Evolutionary conservation across 2,329 filamentous ascomycete genomes (phyloP), one percentile per base, ranked within the genome.

Genomic region (Beauveria brongniartii): DNA sequence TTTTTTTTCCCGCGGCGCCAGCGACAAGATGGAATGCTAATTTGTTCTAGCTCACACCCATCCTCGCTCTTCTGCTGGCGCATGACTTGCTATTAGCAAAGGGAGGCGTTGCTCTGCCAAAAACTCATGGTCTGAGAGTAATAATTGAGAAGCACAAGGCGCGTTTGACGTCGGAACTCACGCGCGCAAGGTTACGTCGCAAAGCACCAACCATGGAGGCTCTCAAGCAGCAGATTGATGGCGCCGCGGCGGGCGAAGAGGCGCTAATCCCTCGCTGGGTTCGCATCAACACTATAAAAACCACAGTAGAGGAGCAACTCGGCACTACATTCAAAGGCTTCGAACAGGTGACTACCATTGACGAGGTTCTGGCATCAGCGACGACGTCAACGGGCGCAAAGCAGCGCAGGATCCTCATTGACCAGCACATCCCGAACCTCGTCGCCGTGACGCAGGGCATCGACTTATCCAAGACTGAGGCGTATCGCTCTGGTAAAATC

Each of bases 71-170:
- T 12, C 82, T 97, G 18, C 82, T 99, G 6, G 84, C 87, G 1
- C 92, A 99, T 75, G 94, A 99, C 68, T 82, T 94, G 50, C 79
- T 97, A 3, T 79, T 97, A 18, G 80, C 90, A 5, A 95, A 92
- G 72, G 81, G 82, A 44, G 92, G 93, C 64, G 88, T 99, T 66
- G 88, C 91, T 1, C 85, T 96, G 1, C 90, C 92, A 0, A 80
- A 86, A 22, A 85, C 81, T 20, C 93, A 97, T 74, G 89, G 90
- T 0, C 79, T 97, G 14, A 84, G 90, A 59, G 80, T 85, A 14
- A 81, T 90, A 0, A 79, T 97, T 48, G 88, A 91, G 66, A 82
- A 88, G 34, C 91, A 99, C 77, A 95, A 91, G 73, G 87, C 85
- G 3, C 84, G 94, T 3, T 76, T 99, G 6, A 82, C 80, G 51